Percentiles rank a stretch among this genome's conserved stretches.
Conservation (phyloP, 108 stramenopile genomes). For the Stephanodiscus triporus region DNA sequence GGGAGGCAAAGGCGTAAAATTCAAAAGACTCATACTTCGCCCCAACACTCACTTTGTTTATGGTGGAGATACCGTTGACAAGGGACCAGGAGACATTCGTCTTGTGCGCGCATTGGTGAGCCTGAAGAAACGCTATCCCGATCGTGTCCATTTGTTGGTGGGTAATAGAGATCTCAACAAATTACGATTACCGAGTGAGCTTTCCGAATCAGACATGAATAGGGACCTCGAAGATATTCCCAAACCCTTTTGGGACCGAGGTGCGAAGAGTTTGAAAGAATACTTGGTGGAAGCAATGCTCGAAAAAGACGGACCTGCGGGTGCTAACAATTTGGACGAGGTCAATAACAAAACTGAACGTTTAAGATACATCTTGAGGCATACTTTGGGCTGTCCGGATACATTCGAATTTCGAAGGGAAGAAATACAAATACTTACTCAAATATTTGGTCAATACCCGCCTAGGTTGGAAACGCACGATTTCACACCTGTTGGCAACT, state of each 20-base stretch:
- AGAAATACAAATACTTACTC: slow-evolving; percentile 42
- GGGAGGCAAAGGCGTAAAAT: neutral
- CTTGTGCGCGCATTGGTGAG: slow-evolving; percentile 53
- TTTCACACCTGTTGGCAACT: slow-evolving; percentile 16
- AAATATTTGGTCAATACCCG: slow-evolving; percentile 36
- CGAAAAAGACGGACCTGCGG: slow-evolving; percentile 1
- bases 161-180: slow-evolving; percentile 87
- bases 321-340: slow-evolving; percentile 17
- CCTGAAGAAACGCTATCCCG: slow-evolving; percentile 59
- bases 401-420: slow-evolving; percentile 71
- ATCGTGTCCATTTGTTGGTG: slow-evolving; percentile 66
- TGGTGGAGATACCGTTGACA: slow-evolving; percentile 77
- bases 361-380: slow-evolving; percentile 62
- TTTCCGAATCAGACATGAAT: slow-evolving; percentile 49
- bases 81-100: slow-evolving; percentile 77
- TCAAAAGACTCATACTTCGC: slow-evolving; percentile 31
- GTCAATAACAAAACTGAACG: slow-evolving; percentile 50
- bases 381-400: slow-evolving; percentile 66
- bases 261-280: slow-evolving; percentile 45
- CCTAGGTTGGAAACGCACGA: slow-evolving; percentile 7
- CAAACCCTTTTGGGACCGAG: slow-evolving; percentile 64
- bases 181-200: slow-evolving; percentile 60
- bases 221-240: slow-evolving; percentile 39
- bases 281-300: slow-evolving; percentile 39
- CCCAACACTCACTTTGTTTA: slow-evolving; percentile 62